Conservation (phyloP, 1,284 basidiomycete species). For the Volvariella surrecta region DNA sequence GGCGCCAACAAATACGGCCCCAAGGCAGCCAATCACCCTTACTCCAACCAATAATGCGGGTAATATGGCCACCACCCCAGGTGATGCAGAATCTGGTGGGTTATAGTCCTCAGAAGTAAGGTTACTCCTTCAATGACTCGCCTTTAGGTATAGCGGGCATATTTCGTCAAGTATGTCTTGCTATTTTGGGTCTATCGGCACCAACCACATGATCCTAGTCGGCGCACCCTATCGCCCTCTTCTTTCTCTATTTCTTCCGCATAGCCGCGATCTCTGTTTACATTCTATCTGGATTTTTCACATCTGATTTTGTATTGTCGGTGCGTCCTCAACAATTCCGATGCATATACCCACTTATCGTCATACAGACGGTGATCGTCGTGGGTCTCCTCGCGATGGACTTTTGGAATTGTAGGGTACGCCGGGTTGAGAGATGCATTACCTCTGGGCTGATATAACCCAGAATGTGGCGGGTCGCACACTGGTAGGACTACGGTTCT, state of each 20-base stretch:
- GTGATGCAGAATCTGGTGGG: conserved; percentile 67
- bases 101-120: conserved; percentile 4
- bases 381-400: conserved; percentile 90
- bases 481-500: conserved; percentile 87
- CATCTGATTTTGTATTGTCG: conserved; percentile 83
- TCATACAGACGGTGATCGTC: conserved; percentile 73
- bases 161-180: conserved; percentile 53
- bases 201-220: conserved; percentile 36
- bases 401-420: conserved; percentile 91
- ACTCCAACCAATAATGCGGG: conserved; percentile 39
- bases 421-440: conserved; percentile 13
- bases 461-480: conserved; percentile 90
- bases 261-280: conserved; percentile 81
- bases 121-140: conserved; percentile 1
- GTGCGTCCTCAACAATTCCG: conserved; percentile 34
- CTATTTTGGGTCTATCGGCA: conserved; percentile 8
- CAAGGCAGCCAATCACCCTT: conserved; percentile 39
- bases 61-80: conserved; percentile 41
- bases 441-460: conserved; percentile 3
- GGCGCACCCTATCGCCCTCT: conserved; percentile 76
- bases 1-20: conserved; percentile 14
- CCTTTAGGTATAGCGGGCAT: conserved; percentile 61
- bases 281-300: conserved; percentile 80
- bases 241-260: conserved; percentile 83
- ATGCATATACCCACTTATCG: neutral